Evolutionary conservation across 164 flowering plant genomes (phyloP).

Genomic region (Magnolia changhungtana): DNA sequence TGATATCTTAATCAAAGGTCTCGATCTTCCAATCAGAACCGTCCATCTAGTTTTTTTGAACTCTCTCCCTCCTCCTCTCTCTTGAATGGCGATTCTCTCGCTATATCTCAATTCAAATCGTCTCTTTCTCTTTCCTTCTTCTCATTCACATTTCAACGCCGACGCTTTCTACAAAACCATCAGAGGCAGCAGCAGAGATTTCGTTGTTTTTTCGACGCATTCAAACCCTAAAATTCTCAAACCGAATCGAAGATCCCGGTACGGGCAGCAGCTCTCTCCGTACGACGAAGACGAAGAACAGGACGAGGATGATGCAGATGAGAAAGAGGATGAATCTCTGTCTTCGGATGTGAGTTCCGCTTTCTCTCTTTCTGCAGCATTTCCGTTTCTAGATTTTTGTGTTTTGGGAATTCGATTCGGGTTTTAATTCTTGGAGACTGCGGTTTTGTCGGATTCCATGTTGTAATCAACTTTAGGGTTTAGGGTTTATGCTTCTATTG

Average conservation of each 20-base stretch:
- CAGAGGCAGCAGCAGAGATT: slow-evolving; percentile 11
- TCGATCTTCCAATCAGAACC: no score
- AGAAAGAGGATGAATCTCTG: slow-evolving; percentile 24
- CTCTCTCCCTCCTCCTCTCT: no score
- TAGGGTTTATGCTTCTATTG: not conserved
- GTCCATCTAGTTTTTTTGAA: no score
- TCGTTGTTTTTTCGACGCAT: slow-evolving; percentile 52
- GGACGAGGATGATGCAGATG: slow-evolving; percentile 12
- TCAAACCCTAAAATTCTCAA: slow-evolving; percentile 72
- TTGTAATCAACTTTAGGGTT: not conserved
- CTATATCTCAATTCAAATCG: slow-evolving; percentile 14
- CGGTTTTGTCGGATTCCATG: not conserved
- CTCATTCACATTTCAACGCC: slow-evolving; percentile 6
- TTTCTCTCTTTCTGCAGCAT: not conserved
- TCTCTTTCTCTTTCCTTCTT: slow-evolving; percentile 5
- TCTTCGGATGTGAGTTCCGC: slow-evolving; percentile 40
- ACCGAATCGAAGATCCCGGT: slow-evolving; percentile 49
- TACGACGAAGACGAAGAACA: slow-evolving; percentile 31
- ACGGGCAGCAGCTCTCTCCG: slow-evolving; percentile 41
- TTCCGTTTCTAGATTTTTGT: not conserved
- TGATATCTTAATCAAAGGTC: no score
- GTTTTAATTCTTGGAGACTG: not conserved
- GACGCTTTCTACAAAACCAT: slow-evolving; percentile 3
- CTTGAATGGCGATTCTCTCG: slow-evolving; percentile 18
- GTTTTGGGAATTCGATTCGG: no score